Evolutionary conservation across 2,329 filamentous ascomycete genomes (phyloP).

Genomic region (Coniochaeta ligniaria): DNA sequence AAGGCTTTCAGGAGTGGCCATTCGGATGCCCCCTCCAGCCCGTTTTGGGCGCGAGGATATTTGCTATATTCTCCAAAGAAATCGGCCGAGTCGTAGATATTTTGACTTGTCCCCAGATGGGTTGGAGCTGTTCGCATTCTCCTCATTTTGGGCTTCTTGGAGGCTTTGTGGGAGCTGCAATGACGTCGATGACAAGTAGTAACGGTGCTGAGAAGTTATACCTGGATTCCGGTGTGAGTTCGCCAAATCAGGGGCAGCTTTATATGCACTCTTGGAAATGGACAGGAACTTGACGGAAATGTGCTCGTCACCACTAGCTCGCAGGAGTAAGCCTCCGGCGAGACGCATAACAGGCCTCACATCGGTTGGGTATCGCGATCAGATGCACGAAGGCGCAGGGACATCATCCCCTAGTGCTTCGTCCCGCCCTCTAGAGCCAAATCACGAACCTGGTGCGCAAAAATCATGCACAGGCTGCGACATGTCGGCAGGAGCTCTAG

Average conservation of each 20-base stretch:
- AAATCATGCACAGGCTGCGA: too few species aligned
- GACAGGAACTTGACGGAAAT: too few species aligned
- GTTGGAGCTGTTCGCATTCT: not conserved
- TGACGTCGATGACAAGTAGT: too few species aligned
- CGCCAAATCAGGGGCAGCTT: too few species aligned
- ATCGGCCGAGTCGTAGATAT: not conserved
- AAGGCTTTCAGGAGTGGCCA: conserved; percentile 5
- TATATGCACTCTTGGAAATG: too few species aligned
- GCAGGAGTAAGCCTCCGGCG: too few species aligned
- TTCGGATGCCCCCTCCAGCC: not conserved
- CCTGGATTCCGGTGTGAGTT: too few species aligned
- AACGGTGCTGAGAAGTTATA: too few species aligned
- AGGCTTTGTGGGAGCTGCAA: not conserved
- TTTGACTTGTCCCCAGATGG: not conserved
- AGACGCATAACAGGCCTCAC: not conserved
- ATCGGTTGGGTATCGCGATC: not conserved
- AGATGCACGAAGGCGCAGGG: not conserved
- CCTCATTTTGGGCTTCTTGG: not conserved
- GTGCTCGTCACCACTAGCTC: too few species aligned
- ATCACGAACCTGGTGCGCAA: too few species aligned
- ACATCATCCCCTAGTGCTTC: not conserved
- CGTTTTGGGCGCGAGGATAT: not conserved
- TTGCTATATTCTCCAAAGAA: not conserved
- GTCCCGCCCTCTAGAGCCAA: too few species aligned
- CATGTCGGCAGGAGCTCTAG: too few species aligned